These are phyloP conservation scores for Backusella macrospora DNA, from an alignment of 192 early-diverging fungal species.

Conservation along the genomic window DNA sequence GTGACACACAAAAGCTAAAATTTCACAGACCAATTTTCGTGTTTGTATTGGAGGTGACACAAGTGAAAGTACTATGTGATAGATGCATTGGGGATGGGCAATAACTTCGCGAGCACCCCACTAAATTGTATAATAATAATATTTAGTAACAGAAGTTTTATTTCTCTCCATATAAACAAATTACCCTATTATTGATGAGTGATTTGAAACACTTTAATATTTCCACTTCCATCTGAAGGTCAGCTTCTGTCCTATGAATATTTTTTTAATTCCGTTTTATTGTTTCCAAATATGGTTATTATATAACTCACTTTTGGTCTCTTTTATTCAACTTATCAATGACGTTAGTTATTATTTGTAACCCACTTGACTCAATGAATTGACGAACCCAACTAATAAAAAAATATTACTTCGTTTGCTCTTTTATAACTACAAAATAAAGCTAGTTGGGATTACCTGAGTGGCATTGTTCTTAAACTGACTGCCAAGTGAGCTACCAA, in stretches of 20 bases:
- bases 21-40: conserved; percentile 73
- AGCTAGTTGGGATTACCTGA: conserved; percentile 43
- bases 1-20: conserved; percentile 78
- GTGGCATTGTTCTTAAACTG: conserved; percentile 54
- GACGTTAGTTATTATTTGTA: conserved; percentile 71
- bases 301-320: conserved; percentile 50
- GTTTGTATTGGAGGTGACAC: conserved; percentile 75
- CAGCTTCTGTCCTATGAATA: conserved; percentile 61
- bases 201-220: conserved; percentile 82
- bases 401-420: not conserved
- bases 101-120: conserved; percentile 82
- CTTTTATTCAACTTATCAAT: conserved; percentile 65
- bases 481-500: conserved; percentile 55
- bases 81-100: conserved; percentile 70
- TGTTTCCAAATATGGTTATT: not conserved
- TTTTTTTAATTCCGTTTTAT: conserved; percentile 1
- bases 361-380: conserved; percentile 78
- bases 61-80: conserved; percentile 71
- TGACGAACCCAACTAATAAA: conserved; percentile 67
- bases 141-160: not conserved
- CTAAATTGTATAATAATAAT: conserved; percentile 34
- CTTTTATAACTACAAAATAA: not conserved
- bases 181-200: conserved; percentile 65
- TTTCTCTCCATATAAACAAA: not conserved
- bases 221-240: conserved; percentile 79